Base-by-base conservation (phyloP, 805 yeast genomes). In the Starmerella kuoi region DNA sequence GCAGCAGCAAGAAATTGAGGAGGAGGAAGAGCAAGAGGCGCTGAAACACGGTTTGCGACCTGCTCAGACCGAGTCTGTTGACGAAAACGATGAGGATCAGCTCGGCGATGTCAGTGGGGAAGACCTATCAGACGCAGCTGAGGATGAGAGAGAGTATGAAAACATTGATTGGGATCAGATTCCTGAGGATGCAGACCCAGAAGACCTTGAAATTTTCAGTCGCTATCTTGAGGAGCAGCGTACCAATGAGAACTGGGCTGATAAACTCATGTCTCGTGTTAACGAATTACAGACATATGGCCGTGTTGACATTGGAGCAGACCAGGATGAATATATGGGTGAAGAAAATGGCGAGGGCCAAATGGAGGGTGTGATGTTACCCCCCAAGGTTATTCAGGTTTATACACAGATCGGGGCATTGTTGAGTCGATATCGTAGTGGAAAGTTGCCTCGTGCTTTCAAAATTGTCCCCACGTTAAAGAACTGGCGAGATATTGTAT, bases 321-420 rank as follows among this genome's bases (percentile, higher is more conserved):
- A 38, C 19, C 77, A 80, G 51, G 31, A 52, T 44, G 46, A 45
- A 9, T 23, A 30, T 19, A 40, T 43, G 39, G 43, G 34, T 11
- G 45, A 18, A 5, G 45, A 34, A 15, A n/a, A 9, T 27, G 15
- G 23, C 26, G 20, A 20, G 11, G 50, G 41, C 31, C 60, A 53
- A 15, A 74, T 70, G 14, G 65, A 59, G 18, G 88, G 84, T 53
- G 95, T 88, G 3, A 70, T 81, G 53, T 69, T 91, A 45, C 98
- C 99, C 5, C 95, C 95, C 44, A 87, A 91, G 60, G 97, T 91
- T 42, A 86, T 91, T 55, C 86, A 82, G 50, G 97, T 95, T 1
- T 91, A 88, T 60, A 79, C 84, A 37, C 84, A 84, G 57, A 88
- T 91, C 35, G 97, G 97, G 7, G 77, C 77, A 52, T 77, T 88